A percentile compares a stretch with the other conserved stretches of the same genome.
These are phyloP conservation scores for Claviceps humidiphila DNA, from an alignment of 2,329 filamentous ascomycete genomes.

Conservation along the genomic window DNA sequence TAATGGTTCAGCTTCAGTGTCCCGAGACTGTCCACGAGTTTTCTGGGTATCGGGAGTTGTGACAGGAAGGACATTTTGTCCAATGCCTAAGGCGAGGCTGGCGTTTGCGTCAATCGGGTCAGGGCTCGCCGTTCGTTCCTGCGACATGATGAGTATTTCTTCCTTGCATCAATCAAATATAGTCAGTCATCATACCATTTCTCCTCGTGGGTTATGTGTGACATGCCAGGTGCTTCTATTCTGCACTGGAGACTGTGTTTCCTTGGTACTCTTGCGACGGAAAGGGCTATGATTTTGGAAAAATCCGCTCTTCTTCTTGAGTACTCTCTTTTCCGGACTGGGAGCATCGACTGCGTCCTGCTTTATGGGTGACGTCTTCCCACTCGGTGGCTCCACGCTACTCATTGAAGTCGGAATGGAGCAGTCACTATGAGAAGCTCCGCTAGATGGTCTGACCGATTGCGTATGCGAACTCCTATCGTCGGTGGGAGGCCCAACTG, in stretches of 20 bases:
- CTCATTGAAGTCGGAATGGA: slow-evolving; percentile 83
- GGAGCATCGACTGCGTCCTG: slow-evolving; percentile 34
- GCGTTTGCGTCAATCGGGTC: slow-evolving; percentile 85
- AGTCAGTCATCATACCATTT: slow-evolving; percentile 2
- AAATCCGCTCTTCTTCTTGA: slow-evolving; percentile 68
- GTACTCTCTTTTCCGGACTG: slow-evolving; percentile 51
- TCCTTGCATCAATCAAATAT: background rate
- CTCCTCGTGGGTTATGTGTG: slow-evolving; percentile 12
- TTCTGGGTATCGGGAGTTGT: slow-evolving; percentile 56
- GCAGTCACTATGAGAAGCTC: slow-evolving; percentile 82
- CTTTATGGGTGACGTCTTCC: slow-evolving; percentile 63
- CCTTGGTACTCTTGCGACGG: slow-evolving; percentile 79
- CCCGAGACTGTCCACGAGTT: slow-evolving; percentile 15
- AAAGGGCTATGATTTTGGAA: slow-evolving; percentile 92
- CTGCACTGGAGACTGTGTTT: slow-evolving; percentile 29
- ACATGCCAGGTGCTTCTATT: slow-evolving; percentile 50
- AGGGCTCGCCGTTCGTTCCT: slow-evolving; percentile 47
- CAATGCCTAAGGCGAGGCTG: slow-evolving; percentile 84
- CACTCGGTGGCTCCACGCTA: slow-evolving; percentile 66
- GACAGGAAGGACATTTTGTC: slow-evolving; percentile 92
- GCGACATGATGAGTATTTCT: slow-evolving; percentile 7
- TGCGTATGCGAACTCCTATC: slow-evolving; percentile 38
- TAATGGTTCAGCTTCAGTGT: slow-evolving; percentile 41
- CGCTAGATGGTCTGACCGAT: slow-evolving; percentile 63
- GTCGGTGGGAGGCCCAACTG: slow-evolving; percentile 47